These are phyloP conservation scores for Barnettozyma californica DNA, from an alignment of 805 yeast genomes.

Conservation along the genomic window DNA sequence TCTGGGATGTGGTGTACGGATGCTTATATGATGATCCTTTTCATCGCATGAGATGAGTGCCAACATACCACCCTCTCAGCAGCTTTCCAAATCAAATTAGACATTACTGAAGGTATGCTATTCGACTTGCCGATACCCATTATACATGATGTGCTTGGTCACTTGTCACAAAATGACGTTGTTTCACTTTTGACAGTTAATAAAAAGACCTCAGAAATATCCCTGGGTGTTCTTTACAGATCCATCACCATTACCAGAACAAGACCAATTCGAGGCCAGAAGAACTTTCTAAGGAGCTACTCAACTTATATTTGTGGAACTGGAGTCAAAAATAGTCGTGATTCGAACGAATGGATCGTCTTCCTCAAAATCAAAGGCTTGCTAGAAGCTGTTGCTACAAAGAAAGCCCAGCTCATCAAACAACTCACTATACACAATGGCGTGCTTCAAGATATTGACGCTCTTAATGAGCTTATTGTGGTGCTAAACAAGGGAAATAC, in stretches of 20 bases:
- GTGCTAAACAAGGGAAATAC: not conserved
- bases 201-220: not conserved
- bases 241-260: slow-evolving; percentile 3
- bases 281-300: not conserved
- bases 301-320: not conserved
- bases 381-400: not conserved
- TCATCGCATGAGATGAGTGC: not conserved
- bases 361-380: not conserved
- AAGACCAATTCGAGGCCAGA: not conserved
- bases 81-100: too few species aligned
- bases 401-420: not conserved
- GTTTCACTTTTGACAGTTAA: not conserved
- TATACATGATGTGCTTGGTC: not conserved
- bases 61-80: not conserved
- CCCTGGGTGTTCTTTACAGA: not conserved
- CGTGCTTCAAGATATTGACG: not conserved
- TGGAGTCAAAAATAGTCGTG: not conserved
- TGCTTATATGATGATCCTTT: not conserved
- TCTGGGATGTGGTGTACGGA: not conserved
- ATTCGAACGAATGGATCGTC: not conserved
- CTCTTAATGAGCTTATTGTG: not conserved
- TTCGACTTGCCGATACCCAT: not conserved
- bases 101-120: not conserved
- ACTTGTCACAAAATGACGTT: not conserved
- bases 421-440: not conserved